phyloP scores from a whole-genome alignment of 2,329 filamentous ascomycete genomes.

The Epichloe gansuensis region DNA sequence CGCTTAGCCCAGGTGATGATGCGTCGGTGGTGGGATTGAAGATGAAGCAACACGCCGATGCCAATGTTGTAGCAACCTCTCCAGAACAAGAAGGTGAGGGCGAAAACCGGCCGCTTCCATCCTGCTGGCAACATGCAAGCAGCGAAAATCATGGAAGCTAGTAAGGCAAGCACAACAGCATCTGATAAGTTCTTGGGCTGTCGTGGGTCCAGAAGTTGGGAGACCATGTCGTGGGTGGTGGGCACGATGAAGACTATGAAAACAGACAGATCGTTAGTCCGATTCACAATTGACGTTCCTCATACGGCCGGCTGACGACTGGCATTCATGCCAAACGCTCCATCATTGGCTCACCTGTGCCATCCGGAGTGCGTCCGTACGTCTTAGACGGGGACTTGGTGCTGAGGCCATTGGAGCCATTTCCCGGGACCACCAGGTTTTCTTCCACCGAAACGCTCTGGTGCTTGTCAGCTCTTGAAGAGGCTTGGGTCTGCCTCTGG shows the following conservation, averaged over 20 bases:
- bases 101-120: conserved; percentile 66
- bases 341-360: conserved; percentile 56
- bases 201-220: conserved; percentile 84
- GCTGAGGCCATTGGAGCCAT: conserved; percentile 4
- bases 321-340: neutral
- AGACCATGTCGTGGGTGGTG: conserved; percentile 97
- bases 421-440: neutral
- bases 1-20: conserved; percentile 81
- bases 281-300: neutral
- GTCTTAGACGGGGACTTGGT: conserved; percentile 43
- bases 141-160: conserved; percentile 61
- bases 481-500: conserved; percentile 1
- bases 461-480: neutral
- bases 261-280: conserved; percentile 6
- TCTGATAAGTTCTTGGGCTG: conserved; percentile 95
- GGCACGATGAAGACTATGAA: conserved; percentile 81
- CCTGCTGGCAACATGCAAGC: conserved; percentile 60
- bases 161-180: conserved; percentile 62
- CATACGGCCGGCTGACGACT: neutral
- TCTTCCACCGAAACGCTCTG: neutral
- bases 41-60: conserved; percentile 78
- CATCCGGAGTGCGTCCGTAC: conserved; percentile 81
- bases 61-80: conserved; percentile 84
- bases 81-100: conserved; percentile 82
- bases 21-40: conserved; percentile 80